Base-by-base conservation (phyloP, 192 early-diverging fungal genomes). In the Paraglomus brasilianum region DNA sequence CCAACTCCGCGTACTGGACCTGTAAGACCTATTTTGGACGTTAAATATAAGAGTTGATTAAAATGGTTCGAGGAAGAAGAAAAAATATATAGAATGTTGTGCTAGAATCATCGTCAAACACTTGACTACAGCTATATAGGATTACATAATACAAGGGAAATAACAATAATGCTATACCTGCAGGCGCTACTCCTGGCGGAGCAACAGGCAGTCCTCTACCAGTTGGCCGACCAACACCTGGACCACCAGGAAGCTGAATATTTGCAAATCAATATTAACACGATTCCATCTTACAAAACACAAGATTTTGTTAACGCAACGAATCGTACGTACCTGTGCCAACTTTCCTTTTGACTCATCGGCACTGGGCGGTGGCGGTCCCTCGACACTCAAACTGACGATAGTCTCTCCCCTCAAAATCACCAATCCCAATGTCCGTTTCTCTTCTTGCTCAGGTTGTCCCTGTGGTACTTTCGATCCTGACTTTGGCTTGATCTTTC, bases 1-100 rank as follows among this genome's bases (percentile, higher is more conserved):
- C 97, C 95, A 45, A 99, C 89, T 58, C 97, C 97, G 59, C 94
- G 86, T n/a, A 97, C 89, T 39, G 95, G 96, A 36, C 93, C 94
- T 38, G 89, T 84, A 50, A 97, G 81, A 44, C 92, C 91, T 67
- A 50, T 15, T 15, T 8, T 2, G 17, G 42, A 19, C 1, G 36
- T 21, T 11, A 56, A 17, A 11, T 56, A 17, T 30, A 14, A 81
- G 71, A 43, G 78, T 78, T 15, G 70, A 76, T 19, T 30, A 30
- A 3, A 30, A 30, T 30, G 79, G 75, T 49, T 72, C 77, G 9
- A 77, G 81, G 50, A 86, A 83, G 57, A 91, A 74, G 8, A 88
- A 85, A 56, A 89, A 80, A 9, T 30, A 3, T 1, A 30, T 30
- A 30, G 3, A 30, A 30, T 30, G 30, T 30, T 30, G n/a, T 91